Conservation (phyloP, 306 rosid genomes). For the Hippophae gyantsensis region DNA sequence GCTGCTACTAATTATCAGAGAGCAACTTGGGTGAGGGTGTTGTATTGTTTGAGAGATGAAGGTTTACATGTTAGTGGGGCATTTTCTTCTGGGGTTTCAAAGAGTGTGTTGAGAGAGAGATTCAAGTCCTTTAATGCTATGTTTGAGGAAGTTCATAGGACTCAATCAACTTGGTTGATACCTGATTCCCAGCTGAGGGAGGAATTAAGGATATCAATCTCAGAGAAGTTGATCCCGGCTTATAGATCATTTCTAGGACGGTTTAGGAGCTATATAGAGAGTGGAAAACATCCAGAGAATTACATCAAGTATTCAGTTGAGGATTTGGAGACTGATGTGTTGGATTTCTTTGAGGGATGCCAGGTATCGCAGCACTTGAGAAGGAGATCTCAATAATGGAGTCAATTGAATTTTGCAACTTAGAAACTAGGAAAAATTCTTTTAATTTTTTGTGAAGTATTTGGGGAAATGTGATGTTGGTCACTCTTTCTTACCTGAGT, state of each 20-base stretch:
- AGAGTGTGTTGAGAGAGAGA: constrained; percentile 87
- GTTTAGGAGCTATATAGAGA: constrained; percentile 82
- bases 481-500: constrained; percentile 30
- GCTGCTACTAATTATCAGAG: constrained; percentile 94
- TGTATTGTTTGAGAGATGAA: constrained; percentile 81
- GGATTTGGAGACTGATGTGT: constrained; percentile 64
- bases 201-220: constrained; percentile 75
- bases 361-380: constrained; percentile 69
- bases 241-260: constrained; percentile 91
- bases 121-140: constrained; percentile 89
- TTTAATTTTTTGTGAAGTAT: constrained; percentile 68
- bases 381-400: constrained; percentile 68
- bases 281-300: constrained; percentile 90
- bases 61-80: constrained; percentile 87
- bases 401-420: constrained; percentile 37
- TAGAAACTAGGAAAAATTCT: constrained; percentile 73
- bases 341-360: constrained; percentile 88
- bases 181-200: constrained; percentile 96
- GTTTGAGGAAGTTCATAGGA: constrained; percentile 95
- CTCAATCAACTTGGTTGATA: constrained; percentile 76
- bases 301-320: constrained; percentile 89
- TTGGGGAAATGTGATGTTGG: constrained; percentile 44
- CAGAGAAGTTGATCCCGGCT: constrained; percentile 85
- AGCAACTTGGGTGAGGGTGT: constrained; percentile 86
- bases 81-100: constrained; percentile 85